These are phyloP conservation scores for Rhynchosporium secalis DNA, from an alignment of 2,329 filamentous ascomycete genomes.

Conservation along the genomic window DNA sequence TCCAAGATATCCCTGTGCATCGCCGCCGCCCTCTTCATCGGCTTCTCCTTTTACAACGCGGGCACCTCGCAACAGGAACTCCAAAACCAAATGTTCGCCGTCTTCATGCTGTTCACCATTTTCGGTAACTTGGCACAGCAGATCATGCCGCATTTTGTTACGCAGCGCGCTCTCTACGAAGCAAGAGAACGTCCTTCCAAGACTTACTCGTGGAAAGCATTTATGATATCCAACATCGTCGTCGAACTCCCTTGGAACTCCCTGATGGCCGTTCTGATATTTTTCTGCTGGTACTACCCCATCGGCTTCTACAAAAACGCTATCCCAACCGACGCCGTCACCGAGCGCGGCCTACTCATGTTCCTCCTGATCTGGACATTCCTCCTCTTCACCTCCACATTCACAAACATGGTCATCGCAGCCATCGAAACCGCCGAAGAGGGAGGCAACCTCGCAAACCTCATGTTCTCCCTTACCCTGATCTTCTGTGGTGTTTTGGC, in stretches of 20 bases:
- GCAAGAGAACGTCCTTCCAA: slow-evolving; percentile 74
- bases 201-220: slow-evolving; percentile 71
- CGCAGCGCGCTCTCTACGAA: slow-evolving; percentile 55
- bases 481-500: slow-evolving; percentile 77
- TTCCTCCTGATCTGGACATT: slow-evolving; percentile 76
- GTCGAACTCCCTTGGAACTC: slow-evolving; percentile 83
- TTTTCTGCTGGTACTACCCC: slow-evolving; percentile 82
- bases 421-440: slow-evolving; percentile 74
- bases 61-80: slow-evolving; percentile 59
- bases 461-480: slow-evolving; percentile 71
- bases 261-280: slow-evolving; percentile 74
- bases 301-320: slow-evolving; percentile 76
- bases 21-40: slow-evolving; percentile 58
- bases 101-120: slow-evolving; percentile 77
- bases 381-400: slow-evolving; percentile 78
- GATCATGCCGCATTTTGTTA: slow-evolving; percentile 69
- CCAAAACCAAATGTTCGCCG: slow-evolving; percentile 71
- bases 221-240: slow-evolving; percentile 71
- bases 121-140: slow-evolving; percentile 74
- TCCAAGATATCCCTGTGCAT: slow-evolving; percentile 33
- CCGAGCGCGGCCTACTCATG: slow-evolving; percentile 74
- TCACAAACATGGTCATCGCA: slow-evolving; percentile 75
- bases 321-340: slow-evolving; percentile 56
- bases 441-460: slow-evolving; percentile 72
- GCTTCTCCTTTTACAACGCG: slow-evolving; percentile 68